Conservation (phyloP, 345 rosid species). For the Kandelia obovata region DNA sequence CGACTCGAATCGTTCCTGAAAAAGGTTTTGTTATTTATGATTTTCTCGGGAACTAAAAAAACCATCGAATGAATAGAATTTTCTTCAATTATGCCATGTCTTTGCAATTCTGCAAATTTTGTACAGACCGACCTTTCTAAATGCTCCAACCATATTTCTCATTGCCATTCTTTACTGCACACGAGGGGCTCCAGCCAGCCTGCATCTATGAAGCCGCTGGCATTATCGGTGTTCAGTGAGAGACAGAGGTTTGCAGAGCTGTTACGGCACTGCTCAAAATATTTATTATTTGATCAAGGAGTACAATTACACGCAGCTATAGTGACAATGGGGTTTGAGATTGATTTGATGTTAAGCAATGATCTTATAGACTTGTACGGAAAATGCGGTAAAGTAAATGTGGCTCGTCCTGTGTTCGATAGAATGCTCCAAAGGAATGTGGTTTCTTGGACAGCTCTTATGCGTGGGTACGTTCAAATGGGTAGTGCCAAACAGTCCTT, state of each 20-base stretch:
- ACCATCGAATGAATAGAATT: not conserved
- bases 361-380: slow-evolving; percentile 58
- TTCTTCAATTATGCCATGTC: slow-evolving; percentile 34
- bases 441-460: slow-evolving; percentile 85
- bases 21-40: too few species aligned
- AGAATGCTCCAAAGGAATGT: slow-evolving; percentile 61
- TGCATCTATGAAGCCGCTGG: slow-evolving; percentile 22
- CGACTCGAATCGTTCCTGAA: too few species aligned
- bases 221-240: slow-evolving; percentile 20
- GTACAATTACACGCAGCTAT: slow-evolving; percentile 53
- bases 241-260: slow-evolving; percentile 49
- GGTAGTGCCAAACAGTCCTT: slow-evolving; percentile 44
- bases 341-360: slow-evolving; percentile 45
- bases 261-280: slow-evolving; percentile 51
- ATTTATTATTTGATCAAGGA: slow-evolving; percentile 46
- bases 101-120: slow-evolving; percentile 36
- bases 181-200: not conserved
- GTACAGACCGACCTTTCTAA: slow-evolving; percentile 43
- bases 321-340: slow-evolving; percentile 36
- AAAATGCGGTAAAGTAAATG: slow-evolving; percentile 45
- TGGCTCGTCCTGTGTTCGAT: slow-evolving; percentile 59
- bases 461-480: slow-evolving; percentile 56
- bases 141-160: slow-evolving; percentile 3
- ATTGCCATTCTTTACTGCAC: slow-evolving; percentile 10
- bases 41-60: too few species aligned